Evolutionary conservation across 2,329 filamentous ascomycete species (phyloP).

Genomic region (Raffaelea arxii): DNA sequence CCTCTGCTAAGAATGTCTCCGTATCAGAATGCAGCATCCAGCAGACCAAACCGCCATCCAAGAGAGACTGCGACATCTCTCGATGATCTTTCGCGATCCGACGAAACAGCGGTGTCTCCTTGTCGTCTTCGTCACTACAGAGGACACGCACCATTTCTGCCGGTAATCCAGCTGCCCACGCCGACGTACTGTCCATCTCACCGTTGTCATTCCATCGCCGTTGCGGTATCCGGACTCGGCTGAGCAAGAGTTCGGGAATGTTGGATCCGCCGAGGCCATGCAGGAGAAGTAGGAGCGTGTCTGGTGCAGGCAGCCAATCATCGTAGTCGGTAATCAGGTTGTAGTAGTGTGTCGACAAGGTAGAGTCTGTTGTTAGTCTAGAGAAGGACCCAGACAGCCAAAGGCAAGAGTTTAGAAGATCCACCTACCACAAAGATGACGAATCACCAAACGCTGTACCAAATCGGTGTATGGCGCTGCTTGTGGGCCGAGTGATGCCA

Average conservation of each 20-base stretch:
- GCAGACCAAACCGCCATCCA: background rate
- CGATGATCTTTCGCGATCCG: background rate
- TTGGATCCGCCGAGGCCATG: background rate
- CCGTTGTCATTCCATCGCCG: conserved; percentile 2
- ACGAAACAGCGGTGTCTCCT: background rate
- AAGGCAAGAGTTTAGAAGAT: background rate
- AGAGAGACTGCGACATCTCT: background rate
- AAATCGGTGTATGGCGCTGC: background rate
- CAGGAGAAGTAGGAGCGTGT: background rate
- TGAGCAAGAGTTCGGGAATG: background rate
- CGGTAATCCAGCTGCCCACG: background rate
- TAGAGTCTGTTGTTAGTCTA: background rate
- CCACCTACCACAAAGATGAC: background rate
- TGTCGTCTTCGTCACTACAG: background rate
- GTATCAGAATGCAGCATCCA: background rate
- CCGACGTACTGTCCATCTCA: background rate
- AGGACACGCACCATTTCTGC: background rate
- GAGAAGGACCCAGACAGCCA: background rate
- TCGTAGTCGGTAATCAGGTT: background rate
- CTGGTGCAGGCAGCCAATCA: background rate
- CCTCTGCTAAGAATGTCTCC: background rate
- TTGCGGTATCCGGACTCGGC: background rate
- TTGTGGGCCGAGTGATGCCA: background rate
- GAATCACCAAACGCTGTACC: background rate
- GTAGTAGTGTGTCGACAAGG: background rate